phyloP scores from a whole-genome alignment of 106 monocot genomes.

The Agapanthus africanus region DNA sequence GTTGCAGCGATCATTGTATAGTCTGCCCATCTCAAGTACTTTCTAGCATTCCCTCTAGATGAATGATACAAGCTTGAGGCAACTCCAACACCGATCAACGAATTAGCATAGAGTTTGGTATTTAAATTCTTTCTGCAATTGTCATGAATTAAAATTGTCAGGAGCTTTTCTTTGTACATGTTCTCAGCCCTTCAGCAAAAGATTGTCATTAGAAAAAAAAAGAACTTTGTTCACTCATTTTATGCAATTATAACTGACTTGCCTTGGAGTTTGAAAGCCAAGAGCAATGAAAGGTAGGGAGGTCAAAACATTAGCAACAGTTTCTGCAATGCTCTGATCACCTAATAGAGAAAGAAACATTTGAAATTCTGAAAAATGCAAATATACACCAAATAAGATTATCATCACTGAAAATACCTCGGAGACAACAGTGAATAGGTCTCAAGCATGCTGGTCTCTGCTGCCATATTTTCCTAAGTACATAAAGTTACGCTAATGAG shows the following conservation, averaged over 20 bases:
- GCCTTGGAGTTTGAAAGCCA: slow-evolving; percentile 70
- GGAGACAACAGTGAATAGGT: slow-evolving; percentile 51
- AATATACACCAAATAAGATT: not conserved
- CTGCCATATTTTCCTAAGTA: slow-evolving; percentile 61
- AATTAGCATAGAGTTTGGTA: slow-evolving; percentile 68
- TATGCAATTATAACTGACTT: slow-evolving; percentile 12
- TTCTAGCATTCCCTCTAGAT: slow-evolving; percentile 74
- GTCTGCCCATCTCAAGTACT: slow-evolving; percentile 79
- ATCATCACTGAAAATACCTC: slow-evolving; percentile 26
- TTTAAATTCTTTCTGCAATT: slow-evolving; percentile 83
- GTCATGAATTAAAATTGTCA: not conserved
- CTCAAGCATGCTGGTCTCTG: slow-evolving; percentile 66
- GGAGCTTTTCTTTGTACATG: not conserved
- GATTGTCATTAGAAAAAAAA: not conserved
- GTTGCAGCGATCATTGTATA: slow-evolving; percentile 89
- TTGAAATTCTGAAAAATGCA: not conserved
- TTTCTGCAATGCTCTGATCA: slow-evolving; percentile 54
- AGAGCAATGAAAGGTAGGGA: slow-evolving; percentile 84
- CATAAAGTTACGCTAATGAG: not conserved
- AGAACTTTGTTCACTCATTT: not conserved
- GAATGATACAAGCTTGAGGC: slow-evolving; percentile 84
- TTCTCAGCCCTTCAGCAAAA: not conserved
- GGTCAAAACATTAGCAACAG: slow-evolving; percentile 77
- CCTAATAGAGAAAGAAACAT: slow-evolving; percentile 31
- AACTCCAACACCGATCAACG: slow-evolving; percentile 84